phyloP scores from a whole-genome alignment of 305 asterid genomes.

The Fraxinus velutina region DNA sequence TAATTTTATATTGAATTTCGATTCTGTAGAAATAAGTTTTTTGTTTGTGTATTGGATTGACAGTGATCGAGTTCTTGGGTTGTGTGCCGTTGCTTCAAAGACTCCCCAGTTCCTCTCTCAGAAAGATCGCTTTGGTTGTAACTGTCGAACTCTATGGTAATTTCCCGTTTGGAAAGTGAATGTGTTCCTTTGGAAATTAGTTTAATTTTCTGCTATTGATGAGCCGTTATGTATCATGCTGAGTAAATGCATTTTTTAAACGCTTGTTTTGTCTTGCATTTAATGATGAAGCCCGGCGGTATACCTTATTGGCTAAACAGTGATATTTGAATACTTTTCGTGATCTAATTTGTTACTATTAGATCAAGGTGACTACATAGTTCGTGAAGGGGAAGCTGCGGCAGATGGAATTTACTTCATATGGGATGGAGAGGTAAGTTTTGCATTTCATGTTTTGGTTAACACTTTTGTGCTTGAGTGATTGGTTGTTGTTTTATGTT shows the following conservation, averaged over 20 bases:
- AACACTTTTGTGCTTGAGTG: slow-evolving; percentile 14
- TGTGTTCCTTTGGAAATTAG: too few species aligned
- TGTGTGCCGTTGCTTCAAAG: slow-evolving; percentile 86
- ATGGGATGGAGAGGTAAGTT: slow-evolving; percentile 85
- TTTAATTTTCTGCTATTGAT: background rate
- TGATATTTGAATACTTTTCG: slow-evolving; percentile 15
- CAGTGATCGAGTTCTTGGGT: slow-evolving; percentile 89
- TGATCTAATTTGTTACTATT: slow-evolving; percentile 17
- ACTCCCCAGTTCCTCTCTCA: slow-evolving; percentile 72
- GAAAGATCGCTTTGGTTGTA: slow-evolving; percentile 65
- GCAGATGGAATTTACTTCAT: slow-evolving; percentile 69
- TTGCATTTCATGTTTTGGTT: slow-evolving; percentile 13
- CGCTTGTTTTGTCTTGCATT: background rate
- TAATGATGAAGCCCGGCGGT: background rate
- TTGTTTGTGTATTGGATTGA: slow-evolving; percentile 9
- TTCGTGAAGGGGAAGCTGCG: slow-evolving; percentile 75
- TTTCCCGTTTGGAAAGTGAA: background rate
- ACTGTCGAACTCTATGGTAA: slow-evolving; percentile 59
- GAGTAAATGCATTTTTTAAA: background rate
- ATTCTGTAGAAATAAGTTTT: background rate
- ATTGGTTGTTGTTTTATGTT: slow-evolving; percentile 10
- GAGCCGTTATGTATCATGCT: background rate
- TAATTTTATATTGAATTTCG: background rate
- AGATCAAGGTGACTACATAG: slow-evolving; percentile 68
- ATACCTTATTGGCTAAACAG: background rate